Evolutionary conservation across 768 basidiomycete species (phyloP).

Genomic region (Trametes cinnabarina): DNA sequence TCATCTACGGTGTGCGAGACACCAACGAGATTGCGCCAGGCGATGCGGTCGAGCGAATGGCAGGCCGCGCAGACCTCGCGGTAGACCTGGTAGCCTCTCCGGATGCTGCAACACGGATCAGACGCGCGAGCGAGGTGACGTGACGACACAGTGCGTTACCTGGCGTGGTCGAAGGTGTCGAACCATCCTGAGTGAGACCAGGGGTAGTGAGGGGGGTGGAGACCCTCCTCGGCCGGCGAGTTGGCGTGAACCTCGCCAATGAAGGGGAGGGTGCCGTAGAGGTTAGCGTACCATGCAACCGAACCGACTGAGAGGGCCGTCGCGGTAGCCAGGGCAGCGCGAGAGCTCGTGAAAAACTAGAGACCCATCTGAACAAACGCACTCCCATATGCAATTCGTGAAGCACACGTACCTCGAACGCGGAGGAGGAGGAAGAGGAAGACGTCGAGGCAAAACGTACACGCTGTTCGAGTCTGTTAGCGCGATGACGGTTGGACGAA

Average conservation of each 20-base stretch:
- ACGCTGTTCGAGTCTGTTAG: conserved; percentile 36
- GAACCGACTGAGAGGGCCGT: conserved; percentile 81
- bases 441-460: conserved; percentile 72
- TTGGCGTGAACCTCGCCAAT: conserved; percentile 91
- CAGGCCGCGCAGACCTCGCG: conserved; percentile 99
- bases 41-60: conserved; percentile 98
- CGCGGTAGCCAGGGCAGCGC: conserved; percentile 70
- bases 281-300: conserved; percentile 94
- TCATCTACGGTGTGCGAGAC: conserved; percentile 96
- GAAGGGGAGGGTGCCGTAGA: conserved; percentile 89
- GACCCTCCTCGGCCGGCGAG: conserved; percentile 88
- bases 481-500: conserved; percentile 19
- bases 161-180: conserved; percentile 94
- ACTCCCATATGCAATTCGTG: not conserved
- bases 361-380: not conserved
- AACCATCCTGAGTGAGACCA: conserved; percentile 89
- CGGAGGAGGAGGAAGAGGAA: conserved; percentile 52
- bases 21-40: conserved; percentile 99
- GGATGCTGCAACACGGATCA: conserved; percentile 58
- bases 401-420: conserved; percentile 57
- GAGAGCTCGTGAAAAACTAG: conserved; percentile 68
- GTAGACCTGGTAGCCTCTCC: conserved; percentile 95
- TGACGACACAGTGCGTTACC: conserved; percentile 47
- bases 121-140: conserved; percentile 8
- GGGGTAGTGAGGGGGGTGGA: conserved; percentile 83